Evolutionary conservation across 805 yeast genomes (phyloP), one percentile per base, ranked within the genome.

Genomic region (Starmerella potacharoeniae): DNA sequence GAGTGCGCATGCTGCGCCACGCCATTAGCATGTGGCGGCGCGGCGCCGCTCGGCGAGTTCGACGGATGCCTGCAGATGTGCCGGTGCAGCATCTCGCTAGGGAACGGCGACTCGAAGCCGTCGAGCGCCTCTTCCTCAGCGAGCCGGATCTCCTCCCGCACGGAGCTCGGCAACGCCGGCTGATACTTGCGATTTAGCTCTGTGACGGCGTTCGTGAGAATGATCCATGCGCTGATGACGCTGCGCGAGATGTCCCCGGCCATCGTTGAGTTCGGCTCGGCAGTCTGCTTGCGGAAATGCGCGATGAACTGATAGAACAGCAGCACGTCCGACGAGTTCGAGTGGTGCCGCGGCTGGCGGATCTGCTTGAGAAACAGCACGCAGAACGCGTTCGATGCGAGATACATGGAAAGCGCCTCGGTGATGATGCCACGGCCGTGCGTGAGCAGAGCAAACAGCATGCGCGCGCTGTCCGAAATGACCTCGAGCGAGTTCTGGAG

Each of bases 301-400:
- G 40, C 29, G 43, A 59, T 58, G 50, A 57, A 52, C 14, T 50
- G 49, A 29, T 59, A 55, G 13, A 59, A 49, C n/a, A 44, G 57
- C 17, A 42, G 29, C 17, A 59, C 46, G 28, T 60, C 60, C 17
- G 42, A 55, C 3, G 33, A 31, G 35, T 60, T 60, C 22, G 60
- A 22, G 1, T 54, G 53, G 44, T 60, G 60, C n/a, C 48, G 34
- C 7, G 63, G 62, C 14, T 56, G 56, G 16, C 60, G 39, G 28
- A 60, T 43, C 46, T 60, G 62, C 49, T 56, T 58, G 14, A 59
- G 28, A 22, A 59, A 56, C 39, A 60, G 48, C 7, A 61, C 59
- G 41, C 57, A 53, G 40, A 60, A 55, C 5, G 62, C 55, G 39
- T 52, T 46, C 5, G 63, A 59, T 7, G 58, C 59, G 28, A 37